Percentiles rank a stretch among this genome's conserved stretches.
phyloP scores from a whole-genome alignment of 345 rosid genomes.

The Turnera subulata region DNA sequence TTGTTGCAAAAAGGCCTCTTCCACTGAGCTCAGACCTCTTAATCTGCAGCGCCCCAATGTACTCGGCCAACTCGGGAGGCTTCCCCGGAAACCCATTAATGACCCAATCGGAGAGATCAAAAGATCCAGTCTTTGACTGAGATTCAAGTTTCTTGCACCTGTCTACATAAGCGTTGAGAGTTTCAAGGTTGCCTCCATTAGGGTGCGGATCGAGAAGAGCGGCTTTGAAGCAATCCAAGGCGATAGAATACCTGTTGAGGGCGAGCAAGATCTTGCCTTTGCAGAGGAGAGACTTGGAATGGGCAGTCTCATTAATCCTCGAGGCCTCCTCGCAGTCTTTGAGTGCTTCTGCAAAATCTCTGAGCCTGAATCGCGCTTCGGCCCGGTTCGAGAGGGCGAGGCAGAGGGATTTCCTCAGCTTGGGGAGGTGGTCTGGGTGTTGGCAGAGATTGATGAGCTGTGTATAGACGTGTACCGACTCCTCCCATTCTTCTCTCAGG shows the following conservation, averaged over 20 bases:
- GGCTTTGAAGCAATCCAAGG: conserved; percentile 63
- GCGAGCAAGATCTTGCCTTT: conserved; percentile 74
- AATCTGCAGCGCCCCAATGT: conserved; percentile 49
- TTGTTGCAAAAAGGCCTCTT: conserved; percentile 72
- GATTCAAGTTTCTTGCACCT: conserved; percentile 69
- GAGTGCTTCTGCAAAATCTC: conserved; percentile 46
- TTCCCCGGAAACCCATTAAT: conserved; percentile 54
- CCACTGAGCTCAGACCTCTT: conserved; percentile 66
- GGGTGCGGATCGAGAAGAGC: conserved; percentile 54
- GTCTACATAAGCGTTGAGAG: conserved; percentile 51
- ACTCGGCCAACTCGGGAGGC: conserved; percentile 72
- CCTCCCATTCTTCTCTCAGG: conserved; percentile 76
- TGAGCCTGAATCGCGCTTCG: conserved; percentile 47
- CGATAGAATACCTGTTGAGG: conserved; percentile 52
- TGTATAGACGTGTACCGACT: conserved; percentile 55
- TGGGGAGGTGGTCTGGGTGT: conserved; percentile 25
- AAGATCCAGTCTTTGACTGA: conserved; percentile 69
- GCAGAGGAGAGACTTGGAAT: conserved; percentile 77
- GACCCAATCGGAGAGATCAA: conserved; percentile 85
- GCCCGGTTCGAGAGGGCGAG: conserved; percentile 76
- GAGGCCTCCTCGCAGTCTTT: conserved; percentile 63
- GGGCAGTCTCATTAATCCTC: conserved; percentile 49
- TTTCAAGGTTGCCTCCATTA: conserved; percentile 45
- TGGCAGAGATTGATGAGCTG: conserved; percentile 57
- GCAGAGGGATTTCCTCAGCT: conserved; percentile 47